These are phyloP conservation scores for Nicotiana paniculata DNA, from an alignment of 257 asterid species.

Conservation along the genomic window DNA sequence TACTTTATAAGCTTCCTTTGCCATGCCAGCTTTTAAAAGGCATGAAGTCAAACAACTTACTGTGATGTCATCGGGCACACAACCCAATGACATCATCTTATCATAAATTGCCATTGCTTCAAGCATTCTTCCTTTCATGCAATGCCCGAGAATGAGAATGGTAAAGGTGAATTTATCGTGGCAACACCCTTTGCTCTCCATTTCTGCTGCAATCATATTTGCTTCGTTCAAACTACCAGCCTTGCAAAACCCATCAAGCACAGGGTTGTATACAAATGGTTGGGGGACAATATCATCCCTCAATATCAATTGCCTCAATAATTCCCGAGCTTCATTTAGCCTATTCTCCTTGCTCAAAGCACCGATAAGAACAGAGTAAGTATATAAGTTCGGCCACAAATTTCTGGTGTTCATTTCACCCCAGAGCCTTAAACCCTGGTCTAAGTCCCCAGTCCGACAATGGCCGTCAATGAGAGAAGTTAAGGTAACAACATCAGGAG, in stretches of 20 bases:
- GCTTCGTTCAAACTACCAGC: conserved; percentile 84
- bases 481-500: conserved; percentile 73
- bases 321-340: conserved; percentile 61
- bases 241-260: conserved; percentile 83
- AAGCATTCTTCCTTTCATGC: conserved; percentile 91
- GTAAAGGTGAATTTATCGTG: conserved; percentile 89
- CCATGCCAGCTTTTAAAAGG: conserved; percentile 91
- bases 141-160: conserved; percentile 83
- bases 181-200: conserved; percentile 71
- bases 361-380: conserved; percentile 60
- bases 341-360: conserved; percentile 75
- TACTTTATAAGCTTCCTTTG: conserved; percentile 59
- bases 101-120: conserved; percentile 61
- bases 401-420: conserved; percentile 55
- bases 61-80: conserved; percentile 65
- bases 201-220: conserved; percentile 55
- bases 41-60: conserved; percentile 42
- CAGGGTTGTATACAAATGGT: conserved; percentile 82
- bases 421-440: conserved; percentile 53
- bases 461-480: conserved; percentile 72
- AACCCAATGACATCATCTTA: conserved; percentile 65
- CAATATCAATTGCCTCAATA: conserved; percentile 47
- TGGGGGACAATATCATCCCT: conserved; percentile 56
- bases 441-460: conserved; percentile 65
- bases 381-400: conserved; percentile 54